Evolutionary conservation across 2,329 filamentous ascomycete genomes (phyloP).

Genomic region (Sclerotinia glacialis): DNA sequence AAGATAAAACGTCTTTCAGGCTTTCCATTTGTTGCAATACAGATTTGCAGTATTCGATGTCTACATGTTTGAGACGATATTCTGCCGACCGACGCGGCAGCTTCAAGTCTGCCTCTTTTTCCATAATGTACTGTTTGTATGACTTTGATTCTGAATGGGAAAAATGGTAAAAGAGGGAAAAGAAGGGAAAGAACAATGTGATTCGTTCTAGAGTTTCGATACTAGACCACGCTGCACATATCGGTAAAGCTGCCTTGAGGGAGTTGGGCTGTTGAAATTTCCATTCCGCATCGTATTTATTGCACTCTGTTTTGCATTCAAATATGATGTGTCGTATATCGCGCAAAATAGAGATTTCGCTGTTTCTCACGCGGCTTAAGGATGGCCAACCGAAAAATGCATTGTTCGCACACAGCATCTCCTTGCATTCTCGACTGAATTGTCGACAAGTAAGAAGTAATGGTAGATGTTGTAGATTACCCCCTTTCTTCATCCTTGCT

Average conservation of each 20-base stretch:
- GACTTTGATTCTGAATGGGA: not conserved
- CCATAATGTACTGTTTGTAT: not conserved
- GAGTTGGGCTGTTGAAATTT: too few species aligned
- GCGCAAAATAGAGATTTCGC: not conserved
- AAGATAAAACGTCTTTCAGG: not conserved
- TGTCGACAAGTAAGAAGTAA: slow-evolving; percentile 8
- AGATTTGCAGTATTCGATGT: not conserved
- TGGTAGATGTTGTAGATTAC: not conserved
- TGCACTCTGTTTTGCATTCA: too few species aligned
- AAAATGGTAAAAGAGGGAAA: too few species aligned
- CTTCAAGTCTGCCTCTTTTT: not conserved
- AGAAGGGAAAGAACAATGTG: not conserved
- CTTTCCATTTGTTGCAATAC: not conserved
- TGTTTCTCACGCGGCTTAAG: not conserved
- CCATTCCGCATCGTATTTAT: too few species aligned
- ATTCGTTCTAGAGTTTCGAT: not conserved
- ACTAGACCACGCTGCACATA: not conserved
- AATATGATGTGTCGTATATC: not conserved
- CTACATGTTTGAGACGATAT: too few species aligned
- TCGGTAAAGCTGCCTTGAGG: not conserved
- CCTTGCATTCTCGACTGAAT: not conserved
- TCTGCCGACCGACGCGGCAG: too few species aligned
- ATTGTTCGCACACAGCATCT: slow-evolving; percentile 2
- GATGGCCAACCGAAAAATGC: not conserved
- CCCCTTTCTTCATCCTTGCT: not conserved